These are phyloP conservation scores for Neopestalotiopsis clavispora DNA, from an alignment of 2,329 filamentous ascomycete species.

Conservation along the genomic window DNA sequence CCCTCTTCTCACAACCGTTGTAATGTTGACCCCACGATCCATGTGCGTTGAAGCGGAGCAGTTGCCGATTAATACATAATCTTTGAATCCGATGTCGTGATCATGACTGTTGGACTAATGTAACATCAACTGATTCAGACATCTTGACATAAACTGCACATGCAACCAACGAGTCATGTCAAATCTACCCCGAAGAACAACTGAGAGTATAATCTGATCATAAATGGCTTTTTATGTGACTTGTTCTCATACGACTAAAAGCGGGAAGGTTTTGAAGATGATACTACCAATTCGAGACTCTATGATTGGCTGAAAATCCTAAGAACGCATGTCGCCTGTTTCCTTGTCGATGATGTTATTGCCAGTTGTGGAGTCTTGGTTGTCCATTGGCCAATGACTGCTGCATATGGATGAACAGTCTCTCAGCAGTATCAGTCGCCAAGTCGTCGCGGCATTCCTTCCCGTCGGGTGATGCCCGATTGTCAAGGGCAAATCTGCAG, in stretches of 20 bases:
- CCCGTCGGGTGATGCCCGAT: background rate
- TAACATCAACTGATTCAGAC: background rate
- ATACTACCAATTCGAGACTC: background rate
- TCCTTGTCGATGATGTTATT: slow-evolving; percentile 10
- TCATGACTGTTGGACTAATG: background rate
- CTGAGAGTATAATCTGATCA: no score
- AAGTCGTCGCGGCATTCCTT: background rate
- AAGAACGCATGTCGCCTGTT: background rate
- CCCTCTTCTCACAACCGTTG: background rate
- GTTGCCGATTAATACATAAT: slow-evolving; percentile 2
- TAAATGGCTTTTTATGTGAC: no score
- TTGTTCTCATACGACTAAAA: no score
- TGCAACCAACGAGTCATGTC: background rate
- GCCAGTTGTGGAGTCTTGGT: slow-evolving; percentile 1
- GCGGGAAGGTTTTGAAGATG: background rate
- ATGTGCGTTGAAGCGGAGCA: background rate
- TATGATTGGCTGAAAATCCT: background rate
- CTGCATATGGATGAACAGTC: background rate
- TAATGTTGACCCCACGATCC: background rate
- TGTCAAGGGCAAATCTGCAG: background rate
- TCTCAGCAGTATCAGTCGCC: background rate
- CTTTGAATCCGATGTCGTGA: background rate
- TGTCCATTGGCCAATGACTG: slow-evolving; percentile 16
- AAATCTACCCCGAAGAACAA: no score
- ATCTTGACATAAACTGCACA: background rate